Evolutionary conservation across 1,284 basidiomycete genomes (phyloP), one percentile per base, ranked within the genome.

Genomic region (Trichosporon asahii): DNA sequence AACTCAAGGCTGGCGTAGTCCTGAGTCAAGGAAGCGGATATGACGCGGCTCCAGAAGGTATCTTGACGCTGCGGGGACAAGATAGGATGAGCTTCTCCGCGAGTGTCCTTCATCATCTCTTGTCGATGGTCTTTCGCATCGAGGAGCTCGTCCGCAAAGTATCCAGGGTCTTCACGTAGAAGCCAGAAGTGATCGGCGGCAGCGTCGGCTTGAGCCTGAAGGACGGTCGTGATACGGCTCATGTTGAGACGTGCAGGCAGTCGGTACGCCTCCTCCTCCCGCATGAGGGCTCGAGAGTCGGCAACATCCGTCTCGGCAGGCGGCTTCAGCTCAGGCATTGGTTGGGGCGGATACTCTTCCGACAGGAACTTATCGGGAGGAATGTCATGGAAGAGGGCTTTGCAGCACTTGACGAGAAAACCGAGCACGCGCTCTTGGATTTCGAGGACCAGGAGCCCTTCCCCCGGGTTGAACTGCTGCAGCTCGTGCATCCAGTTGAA

Each of bases 351-450:
- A 25, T 44, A 67, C 5, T 33, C 55, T n/a, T 67, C 66, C 3
- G 27, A 33, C 7, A 67, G 40, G 18, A 67, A 31, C 35, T 23
- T 21, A 2, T 33, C 14, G 8, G 66, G 37, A 21, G 66, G 55
- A 6, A 67, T 60, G 35, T 67, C 66, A 37, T 67, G 66, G 18
- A 67, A 40, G 55, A 67, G 27, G 37, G 18, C 21, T 21, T 44
- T 40, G 55, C 66, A 67, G 66, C 66, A 67, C 35, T 37, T n/a
- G 12, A 67, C 66, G 35, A 67, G 35, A 57, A 67, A 67, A 37
- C 1, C 7, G 1, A 67, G 40, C 2, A 67, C 14, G 18, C 66
- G 66, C 25, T 67, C 55, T 23, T 67, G 66, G 33, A 31, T 12
- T 35, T 67, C 66, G 25, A 67, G 66, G 18, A 67, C 37, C 2